These are phyloP conservation scores for Alloascoidea africana DNA, from an alignment of 805 yeast genomes.

Conservation along the genomic window DNA sequence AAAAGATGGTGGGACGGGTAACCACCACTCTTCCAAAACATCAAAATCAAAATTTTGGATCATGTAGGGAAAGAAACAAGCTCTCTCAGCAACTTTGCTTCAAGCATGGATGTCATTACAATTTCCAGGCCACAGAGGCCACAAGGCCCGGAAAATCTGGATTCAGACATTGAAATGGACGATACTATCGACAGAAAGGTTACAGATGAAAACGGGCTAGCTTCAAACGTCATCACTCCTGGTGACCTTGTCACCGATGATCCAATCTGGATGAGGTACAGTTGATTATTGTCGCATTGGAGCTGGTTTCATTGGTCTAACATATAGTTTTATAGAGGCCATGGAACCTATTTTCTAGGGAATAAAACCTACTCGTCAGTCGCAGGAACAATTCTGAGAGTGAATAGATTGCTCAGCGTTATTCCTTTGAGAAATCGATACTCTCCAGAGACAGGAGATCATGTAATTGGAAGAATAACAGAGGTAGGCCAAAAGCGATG, in stretches of 20 bases:
- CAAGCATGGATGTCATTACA: not conserved
- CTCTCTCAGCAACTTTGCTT: no score
- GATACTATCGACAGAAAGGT: slow-evolving; percentile 7
- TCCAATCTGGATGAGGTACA: slow-evolving; percentile 73
- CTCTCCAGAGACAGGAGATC: slow-evolving; percentile 93
- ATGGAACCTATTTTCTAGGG: slow-evolving; percentile 76
- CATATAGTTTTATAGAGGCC: slow-evolving; percentile 44
- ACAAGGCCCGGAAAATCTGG: not conserved
- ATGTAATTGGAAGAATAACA: slow-evolving; percentile 81
- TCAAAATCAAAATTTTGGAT: no score
- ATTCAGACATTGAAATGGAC: slow-evolving; percentile 1
- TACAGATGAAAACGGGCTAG: slow-evolving; percentile 11
- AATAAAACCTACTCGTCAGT: slow-evolving; percentile 78
- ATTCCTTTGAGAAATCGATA: slow-evolving; percentile 78
- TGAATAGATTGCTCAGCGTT: slow-evolving; percentile 76
- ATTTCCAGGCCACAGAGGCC: not conserved
- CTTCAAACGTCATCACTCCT: slow-evolving; percentile 60
- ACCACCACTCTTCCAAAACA: no score
- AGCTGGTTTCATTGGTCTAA: not conserved
- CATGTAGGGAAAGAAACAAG: no score
- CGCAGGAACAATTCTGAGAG: slow-evolving; percentile 80
- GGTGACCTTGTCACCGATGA: slow-evolving; percentile 95
- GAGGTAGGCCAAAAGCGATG: slow-evolving; percentile 91
- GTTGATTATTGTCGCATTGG: no score
- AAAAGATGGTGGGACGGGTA: no score